phyloP scores from a whole-genome alignment of 2,329 filamentous ascomycete genomes.

The Diaporthe batatas region DNA sequence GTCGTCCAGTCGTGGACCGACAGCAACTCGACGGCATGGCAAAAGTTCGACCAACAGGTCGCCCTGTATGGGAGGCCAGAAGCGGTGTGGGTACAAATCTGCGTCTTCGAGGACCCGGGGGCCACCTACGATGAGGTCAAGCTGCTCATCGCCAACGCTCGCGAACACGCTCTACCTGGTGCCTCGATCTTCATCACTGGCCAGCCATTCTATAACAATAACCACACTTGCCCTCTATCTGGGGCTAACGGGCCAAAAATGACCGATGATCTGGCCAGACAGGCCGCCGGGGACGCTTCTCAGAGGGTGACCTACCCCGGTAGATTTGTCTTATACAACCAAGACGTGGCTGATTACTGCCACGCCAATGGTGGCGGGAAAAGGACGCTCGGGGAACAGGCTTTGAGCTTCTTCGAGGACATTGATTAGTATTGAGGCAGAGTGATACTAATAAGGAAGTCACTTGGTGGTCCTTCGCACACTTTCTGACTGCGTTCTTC shows the following conservation, averaged over 20 bases:
- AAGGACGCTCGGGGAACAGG: conserved; percentile 1
- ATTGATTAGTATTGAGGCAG: no score
- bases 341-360: conserved; percentile 2
- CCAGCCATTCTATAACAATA: conserved; percentile 49
- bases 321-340: neutral
- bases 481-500: no score
- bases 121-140: conserved; percentile 49
- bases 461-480: no score
- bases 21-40: conserved; percentile 46
- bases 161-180: conserved; percentile 46
- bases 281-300: neutral
- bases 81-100: conserved; percentile 49
- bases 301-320: conserved; percentile 9
- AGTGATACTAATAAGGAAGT: no score
- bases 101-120: conserved; percentile 49
- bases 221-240: conserved; percentile 45
- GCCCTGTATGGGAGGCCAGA: conserved; percentile 46
- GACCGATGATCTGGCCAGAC: neutral
- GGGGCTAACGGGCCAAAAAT: conserved; percentile 39
- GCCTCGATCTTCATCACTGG: conserved; percentile 49
- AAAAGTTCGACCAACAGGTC: conserved; percentile 47
- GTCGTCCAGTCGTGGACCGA: conserved; percentile 50
- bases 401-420: neutral
- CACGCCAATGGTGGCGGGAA: conserved; percentile 7
- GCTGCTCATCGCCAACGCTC: conserved; percentile 49